A percentile compares a stretch with the other conserved stretches of the same genome.
phyloP scores from a whole-genome alignment of 208 protist species.

The Entamoeba invadens region DNA sequence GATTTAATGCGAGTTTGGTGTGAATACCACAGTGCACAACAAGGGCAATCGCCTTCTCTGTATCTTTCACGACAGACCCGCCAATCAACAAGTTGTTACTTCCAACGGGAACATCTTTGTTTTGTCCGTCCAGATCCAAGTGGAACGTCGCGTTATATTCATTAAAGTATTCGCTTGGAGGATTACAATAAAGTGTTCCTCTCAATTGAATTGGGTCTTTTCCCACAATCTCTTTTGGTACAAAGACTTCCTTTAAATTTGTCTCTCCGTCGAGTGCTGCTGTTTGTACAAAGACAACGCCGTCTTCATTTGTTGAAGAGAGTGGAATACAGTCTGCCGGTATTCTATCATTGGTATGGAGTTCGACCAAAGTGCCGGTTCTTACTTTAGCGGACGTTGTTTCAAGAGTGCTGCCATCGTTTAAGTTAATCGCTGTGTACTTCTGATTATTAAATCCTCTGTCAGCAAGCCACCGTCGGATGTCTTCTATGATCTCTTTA shows the following conservation, averaged over 20 bases:
- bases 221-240: background rate
- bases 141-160: background rate
- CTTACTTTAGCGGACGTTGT: background rate
- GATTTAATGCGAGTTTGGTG: background rate
- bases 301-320: background rate
- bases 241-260: conserved; percentile 7
- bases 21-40: background rate
- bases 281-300: background rate
- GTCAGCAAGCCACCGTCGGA: background rate
- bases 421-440: background rate
- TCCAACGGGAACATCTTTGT: background rate
- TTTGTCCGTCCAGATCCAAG: background rate
- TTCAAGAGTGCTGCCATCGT: background rate
- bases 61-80: background rate
- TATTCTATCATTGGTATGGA: background rate
- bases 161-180: background rate
- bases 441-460: background rate
- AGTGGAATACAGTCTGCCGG: conserved; percentile 6
- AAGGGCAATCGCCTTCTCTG: background rate
- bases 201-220: background rate
- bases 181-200: background rate
- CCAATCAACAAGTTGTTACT: background rate
- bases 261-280: conserved; percentile 30
- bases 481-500: conserved; percentile 24
- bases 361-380: background rate